phyloP scores from a whole-genome alignment of 2,329 filamentous ascomycete species.

The Neonectria ditissima region DNA sequence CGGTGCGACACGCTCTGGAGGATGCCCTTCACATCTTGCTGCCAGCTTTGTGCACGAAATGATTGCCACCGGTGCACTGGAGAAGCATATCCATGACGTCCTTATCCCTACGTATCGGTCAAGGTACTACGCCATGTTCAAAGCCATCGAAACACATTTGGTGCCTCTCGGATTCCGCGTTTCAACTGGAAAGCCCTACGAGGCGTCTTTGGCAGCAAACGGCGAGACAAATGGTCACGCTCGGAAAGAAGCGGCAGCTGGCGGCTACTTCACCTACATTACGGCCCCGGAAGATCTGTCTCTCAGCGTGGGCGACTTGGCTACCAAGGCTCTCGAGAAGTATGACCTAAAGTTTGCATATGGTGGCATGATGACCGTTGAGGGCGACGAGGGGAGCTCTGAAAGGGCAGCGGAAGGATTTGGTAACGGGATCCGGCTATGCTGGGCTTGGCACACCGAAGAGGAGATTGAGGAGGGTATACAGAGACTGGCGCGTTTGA shows the following conservation, averaged over 20 bases:
- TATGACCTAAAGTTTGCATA: constrained; percentile 20
- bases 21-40: constrained; percentile 8
- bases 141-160: constrained; percentile 32
- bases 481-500: background rate
- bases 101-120: constrained; percentile 37
- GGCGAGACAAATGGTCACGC: background rate
- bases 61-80: constrained; percentile 32
- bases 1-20: constrained; percentile 10
- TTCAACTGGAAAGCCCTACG: constrained; percentile 30
- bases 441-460: constrained; percentile 21
- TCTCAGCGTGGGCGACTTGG: background rate
- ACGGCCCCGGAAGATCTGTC: background rate
- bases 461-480: constrained; percentile 16
- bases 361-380: constrained; percentile 16
- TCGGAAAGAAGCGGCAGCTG: background rate
- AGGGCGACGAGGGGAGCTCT: constrained; percentile 10
- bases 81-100: constrained; percentile 33
- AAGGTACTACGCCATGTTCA: constrained; percentile 34
- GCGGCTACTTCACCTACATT: constrained; percentile 17
- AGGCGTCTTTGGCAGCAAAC: background rate
- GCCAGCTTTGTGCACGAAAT: constrained; percentile 29
- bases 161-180: constrained; percentile 33
- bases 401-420: constrained; percentile 3
- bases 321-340: background rate
- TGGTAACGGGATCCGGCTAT: constrained; percentile 13